phyloP scores from a whole-genome alignment of 331 rosid genomes.

The Malus hybrid region DNA sequence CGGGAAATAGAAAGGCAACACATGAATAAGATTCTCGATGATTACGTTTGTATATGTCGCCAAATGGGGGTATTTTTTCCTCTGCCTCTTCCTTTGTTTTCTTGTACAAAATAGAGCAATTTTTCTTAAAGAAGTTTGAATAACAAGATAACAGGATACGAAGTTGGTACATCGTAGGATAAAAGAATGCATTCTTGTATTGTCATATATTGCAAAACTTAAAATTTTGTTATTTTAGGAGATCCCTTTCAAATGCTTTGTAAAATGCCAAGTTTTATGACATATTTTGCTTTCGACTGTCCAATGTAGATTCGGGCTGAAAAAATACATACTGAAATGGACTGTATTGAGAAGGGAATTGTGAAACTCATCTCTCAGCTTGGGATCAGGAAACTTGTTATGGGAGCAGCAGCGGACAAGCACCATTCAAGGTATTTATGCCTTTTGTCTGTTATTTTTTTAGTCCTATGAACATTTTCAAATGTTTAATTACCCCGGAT shows the following conservation, averaged over 20 bases:
- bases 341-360: conserved; percentile 68
- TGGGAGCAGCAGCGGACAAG: conserved; percentile 89
- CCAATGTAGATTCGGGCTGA: conserved; percentile 41
- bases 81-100: background rate
- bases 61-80: conserved; percentile 58
- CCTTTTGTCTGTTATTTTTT: background rate
- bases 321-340: conserved; percentile 36
- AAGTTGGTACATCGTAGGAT: background rate
- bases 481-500: background rate
- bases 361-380: conserved; percentile 48
- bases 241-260: background rate
- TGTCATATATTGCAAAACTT: background rate
- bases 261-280: background rate
- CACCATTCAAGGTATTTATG: conserved; percentile 45
- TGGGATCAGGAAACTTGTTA: conserved; percentile 57
- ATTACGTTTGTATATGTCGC: conserved; percentile 33
- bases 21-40: conserved; percentile 48
- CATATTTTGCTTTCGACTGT: background rate
- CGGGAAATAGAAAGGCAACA: conserved; percentile 47
- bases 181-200: background rate
- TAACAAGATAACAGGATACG: background rate
- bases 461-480: background rate
- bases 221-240: background rate
- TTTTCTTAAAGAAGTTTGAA: background rate
- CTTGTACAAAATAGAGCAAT: background rate